These are phyloP conservation scores for Coffea eugenioides DNA, from an alignment of 257 asterid genomes.

Conservation along the genomic window DNA sequence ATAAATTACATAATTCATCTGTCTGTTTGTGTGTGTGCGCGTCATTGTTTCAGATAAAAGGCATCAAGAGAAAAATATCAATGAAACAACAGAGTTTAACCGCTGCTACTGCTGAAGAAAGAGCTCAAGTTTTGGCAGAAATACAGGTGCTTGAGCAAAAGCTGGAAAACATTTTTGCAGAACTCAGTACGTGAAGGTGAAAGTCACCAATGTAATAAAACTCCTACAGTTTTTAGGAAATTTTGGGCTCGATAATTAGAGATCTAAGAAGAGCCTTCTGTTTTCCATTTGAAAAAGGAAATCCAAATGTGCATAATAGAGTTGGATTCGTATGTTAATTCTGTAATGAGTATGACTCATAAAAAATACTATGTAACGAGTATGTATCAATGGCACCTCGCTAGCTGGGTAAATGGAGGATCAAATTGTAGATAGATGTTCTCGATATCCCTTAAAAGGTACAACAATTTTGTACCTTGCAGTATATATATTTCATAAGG, in stretches of 20 bases:
- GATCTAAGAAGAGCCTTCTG: slow-evolving; percentile 7
- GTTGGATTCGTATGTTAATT: not conserved
- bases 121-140: slow-evolving; percentile 23
- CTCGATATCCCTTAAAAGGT: not conserved
- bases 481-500: not conserved
- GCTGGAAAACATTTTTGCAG: slow-evolving; percentile 27
- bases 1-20: not conserved
- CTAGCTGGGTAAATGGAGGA: not conserved
- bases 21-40: not conserved
- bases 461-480: not conserved
- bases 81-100: slow-evolving; percentile 25
- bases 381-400: not conserved
- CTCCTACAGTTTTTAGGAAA: not conserved
- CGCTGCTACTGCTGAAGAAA: slow-evolving; percentile 26
- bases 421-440: not conserved
- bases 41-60: slow-evolving; percentile 43
- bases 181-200: slow-evolving; percentile 6
- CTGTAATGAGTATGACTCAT: not conserved
- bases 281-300: not conserved
- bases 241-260: not conserved
- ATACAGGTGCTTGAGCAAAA: slow-evolving; percentile 36
- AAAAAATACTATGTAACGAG: no score
- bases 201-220: not conserved
- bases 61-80: slow-evolving; percentile 36
- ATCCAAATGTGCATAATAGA: not conserved